Evolutionary conservation across 495 filamentous ascomycete species (phyloP).

Genomic region (Hypoxylon lenormandii): DNA sequence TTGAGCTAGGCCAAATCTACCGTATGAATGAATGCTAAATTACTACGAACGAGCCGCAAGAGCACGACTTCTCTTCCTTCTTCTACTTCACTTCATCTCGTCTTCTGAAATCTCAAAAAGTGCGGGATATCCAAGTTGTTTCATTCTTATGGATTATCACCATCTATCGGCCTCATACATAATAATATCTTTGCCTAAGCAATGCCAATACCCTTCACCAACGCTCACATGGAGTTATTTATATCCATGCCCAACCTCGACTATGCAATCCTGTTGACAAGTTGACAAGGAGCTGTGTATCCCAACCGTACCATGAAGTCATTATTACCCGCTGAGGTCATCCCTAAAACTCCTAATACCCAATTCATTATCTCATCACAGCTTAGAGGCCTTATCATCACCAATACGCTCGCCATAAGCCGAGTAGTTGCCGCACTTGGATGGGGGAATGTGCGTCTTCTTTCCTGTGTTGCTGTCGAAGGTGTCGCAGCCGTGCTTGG

Average conservation of each 20-base stretch:
- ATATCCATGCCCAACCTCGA: neutral
- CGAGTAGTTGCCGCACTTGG: conserved; percentile 72
- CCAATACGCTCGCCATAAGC: conserved; percentile 63
- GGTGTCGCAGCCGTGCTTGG: conserved; percentile 76
- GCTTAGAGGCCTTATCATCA: conserved; percentile 28
- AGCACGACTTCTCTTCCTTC: conserved; percentile 37
- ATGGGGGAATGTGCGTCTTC: conserved; percentile 74
- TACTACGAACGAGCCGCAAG: conserved; percentile 48
- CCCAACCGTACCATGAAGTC: conserved; percentile 12
- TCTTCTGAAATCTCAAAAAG: conserved; percentile 16
- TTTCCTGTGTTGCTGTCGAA: conserved; percentile 79
- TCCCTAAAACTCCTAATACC: conserved; percentile 30
- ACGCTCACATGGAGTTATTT: conserved; percentile 24
- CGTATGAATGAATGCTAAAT: conserved; percentile 33
- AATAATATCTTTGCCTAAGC: neutral
- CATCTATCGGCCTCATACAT: conserved; percentile 2
- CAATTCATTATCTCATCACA: conserved; percentile 27
- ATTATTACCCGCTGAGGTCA: conserved; percentile 11
- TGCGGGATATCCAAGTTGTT: conserved; percentile 1
- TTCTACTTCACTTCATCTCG: conserved; percentile 42
- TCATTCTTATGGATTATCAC: conserved; percentile 22
- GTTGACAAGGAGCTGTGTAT: conserved; percentile 12
- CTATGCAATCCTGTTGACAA: neutral
- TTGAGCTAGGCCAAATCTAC: conserved; percentile 47
- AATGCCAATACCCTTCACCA: neutral